Percentiles rank a stretch among this genome's conserved stretches.
Conservation (phyloP, 371 early-diverging fungal genomes). For the Chytridium lagenaria region DNA sequence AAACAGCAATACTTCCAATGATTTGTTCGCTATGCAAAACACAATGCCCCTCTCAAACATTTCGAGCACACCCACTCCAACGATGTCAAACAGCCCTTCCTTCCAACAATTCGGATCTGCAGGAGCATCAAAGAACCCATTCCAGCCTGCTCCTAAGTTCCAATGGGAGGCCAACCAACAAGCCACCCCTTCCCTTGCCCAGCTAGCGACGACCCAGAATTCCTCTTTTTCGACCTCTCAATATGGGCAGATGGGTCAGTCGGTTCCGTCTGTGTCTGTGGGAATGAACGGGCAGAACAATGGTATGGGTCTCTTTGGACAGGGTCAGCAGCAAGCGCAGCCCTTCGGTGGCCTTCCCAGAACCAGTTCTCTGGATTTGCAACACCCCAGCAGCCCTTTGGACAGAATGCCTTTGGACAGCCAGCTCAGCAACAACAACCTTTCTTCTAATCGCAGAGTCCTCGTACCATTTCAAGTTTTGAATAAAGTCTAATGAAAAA, state of each 20-base stretch:
- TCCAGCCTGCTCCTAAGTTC: constrained; percentile 14
- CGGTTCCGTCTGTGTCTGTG: neutral
- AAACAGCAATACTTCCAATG: neutral
- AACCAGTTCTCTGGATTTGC: neutral
- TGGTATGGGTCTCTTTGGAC: neutral
- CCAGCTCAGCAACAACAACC: constrained; percentile 13
- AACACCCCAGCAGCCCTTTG: constrained; percentile 31
- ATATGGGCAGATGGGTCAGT: constrained; percentile 5
- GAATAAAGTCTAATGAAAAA: neutral
- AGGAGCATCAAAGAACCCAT: constrained; percentile 4
- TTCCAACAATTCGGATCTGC: neutral
- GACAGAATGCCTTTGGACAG: constrained; percentile 5
- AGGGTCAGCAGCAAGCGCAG: constrained; percentile 14
- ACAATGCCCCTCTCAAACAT: neutral
- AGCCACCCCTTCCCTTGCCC: constrained; percentile 10
- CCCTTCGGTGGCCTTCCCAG: constrained; percentile 8
- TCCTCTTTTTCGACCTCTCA: neutral
- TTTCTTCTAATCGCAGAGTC: constrained; percentile 10
- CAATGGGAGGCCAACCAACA: constrained; percentile 17
- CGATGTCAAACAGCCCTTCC: neutral
- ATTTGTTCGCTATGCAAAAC: constrained; percentile 7
- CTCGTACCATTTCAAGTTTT: neutral
- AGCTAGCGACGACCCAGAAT: neutral
- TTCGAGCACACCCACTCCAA: constrained; percentile 2
- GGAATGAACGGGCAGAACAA: neutral